Percentiles rank a stretch among this genome's conserved stretches.
phyloP scores from a whole-genome alignment of 345 rosid species.

The Physaria fendleri region DNA sequence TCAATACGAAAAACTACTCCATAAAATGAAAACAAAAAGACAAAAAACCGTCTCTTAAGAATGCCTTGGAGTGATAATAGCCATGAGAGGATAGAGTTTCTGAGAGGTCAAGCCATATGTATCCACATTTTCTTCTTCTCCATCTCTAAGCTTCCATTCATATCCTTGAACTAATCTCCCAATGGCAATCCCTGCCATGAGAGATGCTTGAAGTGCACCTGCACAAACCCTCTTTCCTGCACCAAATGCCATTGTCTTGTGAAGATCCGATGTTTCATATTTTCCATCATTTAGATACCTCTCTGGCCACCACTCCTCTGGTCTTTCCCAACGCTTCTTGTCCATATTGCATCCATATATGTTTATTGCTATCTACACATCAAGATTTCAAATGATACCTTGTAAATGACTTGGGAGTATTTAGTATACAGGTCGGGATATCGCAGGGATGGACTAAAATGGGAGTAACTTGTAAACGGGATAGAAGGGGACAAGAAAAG shows the following conservation, averaged over 20 bases:
- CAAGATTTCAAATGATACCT: neutral
- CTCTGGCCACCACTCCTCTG: slow-evolving; percentile 75
- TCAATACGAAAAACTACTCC: too few relatives aligned
- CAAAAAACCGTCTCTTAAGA: neutral
- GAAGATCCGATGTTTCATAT: slow-evolving; percentile 46
- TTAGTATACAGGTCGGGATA: neutral
- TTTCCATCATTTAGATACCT: slow-evolving; percentile 47
- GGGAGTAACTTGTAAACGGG: neutral
- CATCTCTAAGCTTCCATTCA: slow-evolving; percentile 58
- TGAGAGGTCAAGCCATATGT: slow-evolving; percentile 56
- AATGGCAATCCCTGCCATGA: slow-evolving; percentile 48
- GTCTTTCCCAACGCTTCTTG: slow-evolving; percentile 59
- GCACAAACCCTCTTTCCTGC: slow-evolving; percentile 76
- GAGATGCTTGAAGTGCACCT: slow-evolving; percentile 65
- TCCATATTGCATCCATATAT: slow-evolving; percentile 90
- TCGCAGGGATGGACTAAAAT: neutral
- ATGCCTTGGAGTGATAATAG: slow-evolving; percentile 45
- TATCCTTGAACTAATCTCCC: slow-evolving; percentile 79
- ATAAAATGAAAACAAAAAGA: neutral
- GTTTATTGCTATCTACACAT: slow-evolving; percentile 71
- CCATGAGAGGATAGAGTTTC: slow-evolving; percentile 70
- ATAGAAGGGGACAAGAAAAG: neutral
- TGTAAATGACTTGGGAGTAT: neutral
- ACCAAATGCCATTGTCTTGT: slow-evolving; percentile 94
- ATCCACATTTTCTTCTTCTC: slow-evolving; percentile 62